Base-by-base conservation (phyloP, 2,329 filamentous ascomycete genomes). In the Sclerotinia glacialis region DNA sequence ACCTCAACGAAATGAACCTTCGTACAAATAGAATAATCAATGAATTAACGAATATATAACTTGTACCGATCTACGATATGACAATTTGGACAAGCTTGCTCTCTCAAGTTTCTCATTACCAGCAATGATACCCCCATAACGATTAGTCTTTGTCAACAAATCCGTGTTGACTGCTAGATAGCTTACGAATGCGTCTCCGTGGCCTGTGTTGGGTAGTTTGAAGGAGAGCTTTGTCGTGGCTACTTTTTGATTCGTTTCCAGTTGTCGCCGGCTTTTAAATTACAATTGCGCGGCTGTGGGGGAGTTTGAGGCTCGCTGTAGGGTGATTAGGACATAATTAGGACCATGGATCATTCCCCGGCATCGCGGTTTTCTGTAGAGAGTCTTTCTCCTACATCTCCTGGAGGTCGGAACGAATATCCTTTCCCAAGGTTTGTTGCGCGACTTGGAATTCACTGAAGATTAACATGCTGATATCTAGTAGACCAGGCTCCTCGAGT, bases 381-480 rank as follows among this genome's bases (percentile, higher is more conserved):
- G 73, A 83, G 79, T 76, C 76, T 81, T 71, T 79, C 80, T 40
- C 75, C 37, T 61, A 64, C 63, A 79, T 81, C 67, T 77, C 81
- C 61, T 70, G 47, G 77, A 49, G 77, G 76, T 64, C 76, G 74
- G 49, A 75, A 76, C 65, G 80, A 82, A 72, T 84, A 80, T 81
- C 79, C 85, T 76, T 78, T 89, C 83, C 81, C 83, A 9, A 78
- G 86, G 83, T 77, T 56, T 63, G 72, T 70, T 56, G n/a, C 28
- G 63, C 18, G 34, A 31, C 16, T 16, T 21, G 8, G 18, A 74
- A 50, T 31, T 72, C 72, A 80, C 83, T 67, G 80, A 81, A 69
- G 78, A 76, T 66, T 81, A 83, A 49, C 69, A 79, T 70, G 74
- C 83, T 75, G 65, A 75, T 67, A 50, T 40, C 59, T 34, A 55